Percentiles rank a stretch among this genome's conserved stretches.
Conservation (phyloP, 1,284 basidiomycete species). For the Sphaerobolus stellatus region DNA sequence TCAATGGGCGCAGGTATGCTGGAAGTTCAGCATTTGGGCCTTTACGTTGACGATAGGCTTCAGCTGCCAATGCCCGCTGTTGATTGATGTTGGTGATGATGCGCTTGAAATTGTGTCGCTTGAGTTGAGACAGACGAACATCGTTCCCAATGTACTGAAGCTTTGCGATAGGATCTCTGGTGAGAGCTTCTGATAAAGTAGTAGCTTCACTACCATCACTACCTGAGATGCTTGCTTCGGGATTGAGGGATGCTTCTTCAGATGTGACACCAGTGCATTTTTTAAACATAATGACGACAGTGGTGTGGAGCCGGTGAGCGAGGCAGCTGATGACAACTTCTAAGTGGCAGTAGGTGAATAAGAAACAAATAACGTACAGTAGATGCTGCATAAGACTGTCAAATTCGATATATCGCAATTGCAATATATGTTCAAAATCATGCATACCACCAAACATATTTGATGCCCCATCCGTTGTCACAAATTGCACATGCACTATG, state of each 20-base stretch:
- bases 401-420: not conserved
- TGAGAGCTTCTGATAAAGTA: not conserved
- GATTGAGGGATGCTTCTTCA: not conserved
- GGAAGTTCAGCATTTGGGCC: not conserved
- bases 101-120: not conserved
- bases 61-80: not conserved
- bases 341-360: not conserved
- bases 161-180: not conserved
- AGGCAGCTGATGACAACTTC: not conserved
- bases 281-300: not conserved
- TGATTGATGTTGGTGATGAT: not conserved
- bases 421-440: slow-evolving; percentile 1
- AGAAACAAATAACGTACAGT: not conserved
- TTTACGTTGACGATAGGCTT: not conserved
- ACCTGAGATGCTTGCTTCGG: not conserved
- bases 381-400: not conserved
- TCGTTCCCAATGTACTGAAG: not conserved
- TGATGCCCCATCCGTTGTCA: slow-evolving; percentile 6
- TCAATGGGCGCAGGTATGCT: not conserved
- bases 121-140: not conserved
- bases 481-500: not conserved
- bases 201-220: not conserved
- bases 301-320: not conserved
- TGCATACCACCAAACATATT: slow-evolving; percentile 1
- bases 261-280: not conserved